These are phyloP conservation scores for Pseudonitzschia delicatissima DNA, from an alignment of 108 stramenopile genomes.

Conservation along the genomic window DNA sequence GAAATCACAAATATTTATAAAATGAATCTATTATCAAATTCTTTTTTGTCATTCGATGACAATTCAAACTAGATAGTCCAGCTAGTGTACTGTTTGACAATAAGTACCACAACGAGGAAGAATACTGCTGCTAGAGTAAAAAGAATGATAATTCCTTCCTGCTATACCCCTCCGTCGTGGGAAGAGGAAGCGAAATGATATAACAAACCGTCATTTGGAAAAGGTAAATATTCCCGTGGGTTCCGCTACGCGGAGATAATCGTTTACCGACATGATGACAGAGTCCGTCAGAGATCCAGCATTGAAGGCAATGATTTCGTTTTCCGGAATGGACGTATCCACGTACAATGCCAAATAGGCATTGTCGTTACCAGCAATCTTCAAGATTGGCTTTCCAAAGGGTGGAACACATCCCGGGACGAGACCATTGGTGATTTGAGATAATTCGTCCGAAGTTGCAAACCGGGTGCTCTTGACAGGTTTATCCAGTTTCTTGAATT, in stretches of 20 bases:
- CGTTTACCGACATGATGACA: conserved; percentile 2
- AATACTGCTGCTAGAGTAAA: no score
- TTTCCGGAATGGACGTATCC: conserved; percentile 11
- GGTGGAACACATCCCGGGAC: conserved; percentile 13
- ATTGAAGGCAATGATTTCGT: conserved; percentile 15
- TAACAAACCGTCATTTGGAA: no score
- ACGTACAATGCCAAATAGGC: conserved; percentile 17
- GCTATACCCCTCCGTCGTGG: no score
- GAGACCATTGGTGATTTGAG: neutral
- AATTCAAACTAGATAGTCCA: no score
- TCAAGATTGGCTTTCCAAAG: conserved; percentile 9
- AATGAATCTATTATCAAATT: no score
- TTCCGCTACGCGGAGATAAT: conserved; percentile 4
- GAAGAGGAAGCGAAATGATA: no score
- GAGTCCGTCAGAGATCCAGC: conserved; percentile 15
- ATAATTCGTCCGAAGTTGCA: conserved; percentile 1
- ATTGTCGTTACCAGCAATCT: neutral
- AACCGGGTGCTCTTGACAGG: neutral
- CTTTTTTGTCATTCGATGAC: no score
- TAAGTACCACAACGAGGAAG: no score
- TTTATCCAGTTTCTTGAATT: neutral
- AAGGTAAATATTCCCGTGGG: conserved; percentile 11
- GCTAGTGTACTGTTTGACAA: no score
- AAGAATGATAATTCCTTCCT: no score
- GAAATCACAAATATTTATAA: no score